Evolutionary conservation across 352 stramenopile genomes (phyloP), one percentile per base, ranked within the genome.

Genomic region (Albugo candida): DNA sequence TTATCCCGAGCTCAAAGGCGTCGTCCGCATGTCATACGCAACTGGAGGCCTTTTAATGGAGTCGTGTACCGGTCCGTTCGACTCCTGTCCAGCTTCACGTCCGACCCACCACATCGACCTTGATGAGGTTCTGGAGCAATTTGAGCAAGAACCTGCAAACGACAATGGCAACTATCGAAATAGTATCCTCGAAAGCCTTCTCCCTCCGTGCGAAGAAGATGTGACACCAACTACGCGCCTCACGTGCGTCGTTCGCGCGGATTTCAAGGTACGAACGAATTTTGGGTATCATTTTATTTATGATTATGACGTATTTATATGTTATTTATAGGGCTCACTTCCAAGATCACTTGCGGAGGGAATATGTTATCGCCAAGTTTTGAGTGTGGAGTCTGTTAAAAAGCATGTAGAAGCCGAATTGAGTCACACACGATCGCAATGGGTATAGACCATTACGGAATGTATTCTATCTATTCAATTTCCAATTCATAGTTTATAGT

Each of bases 1-100:
- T 41, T 69, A 82, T 31, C 73, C 73, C 1, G 68, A 77, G 49
- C 54, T 73, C 48, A 80, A 80, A 35, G 73, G 73, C 19, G 66
- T 70, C 13, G 70, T 86, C 14, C 70, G 73, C 13, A 86, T 86
- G 73, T 68, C 73, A 6, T 82, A 71, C 56, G 73, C 73, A 0
- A 82, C 73, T 11, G 73, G 73, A 10, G 73, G 73, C 1, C 79
- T 78, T 40, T 55, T 86, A 4, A 61, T 86, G 24, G 24, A 31
- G 24, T 31, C 24, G 8, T 31, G 24, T 8, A 31, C 24, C 24
- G 24, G 24, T 31, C 3, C 24, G 3, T 31, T 31, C 3, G 24
- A 31, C 24, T 31, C 24, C 8, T 31, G 24, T 31, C 3, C 24
- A 8, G 24, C 24, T 31, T 8, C 24, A 31, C 24, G 24, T 8